These are phyloP conservation scores for Citrus sinensis DNA, from an alignment of 345 rosid genomes.

Conservation along the genomic window DNA sequence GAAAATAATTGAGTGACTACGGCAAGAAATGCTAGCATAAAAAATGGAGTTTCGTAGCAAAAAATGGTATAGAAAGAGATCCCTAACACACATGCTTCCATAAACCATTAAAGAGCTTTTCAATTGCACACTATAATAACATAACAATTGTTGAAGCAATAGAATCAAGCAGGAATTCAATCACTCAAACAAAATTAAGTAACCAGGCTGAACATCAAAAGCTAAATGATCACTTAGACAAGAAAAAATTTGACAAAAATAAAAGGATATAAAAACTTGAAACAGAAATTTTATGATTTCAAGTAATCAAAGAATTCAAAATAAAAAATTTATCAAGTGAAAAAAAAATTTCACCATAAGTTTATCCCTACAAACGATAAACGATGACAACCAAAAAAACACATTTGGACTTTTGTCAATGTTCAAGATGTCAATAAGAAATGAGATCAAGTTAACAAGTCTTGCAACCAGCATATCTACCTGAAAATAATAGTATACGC, in stretches of 20 bases:
- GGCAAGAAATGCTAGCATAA: neutral
- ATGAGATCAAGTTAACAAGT: neutral
- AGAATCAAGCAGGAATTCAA: neutral
- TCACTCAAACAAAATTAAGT: neutral
- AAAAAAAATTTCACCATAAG: neutral
- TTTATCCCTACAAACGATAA: no score
- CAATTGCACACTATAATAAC: neutral
- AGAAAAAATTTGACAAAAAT: neutral
- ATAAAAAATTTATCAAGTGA: neutral
- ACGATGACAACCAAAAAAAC: neutral
- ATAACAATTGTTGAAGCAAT: neutral
- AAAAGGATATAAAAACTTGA: neutral
- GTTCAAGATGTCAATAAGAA: neutral
- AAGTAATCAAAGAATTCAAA: neutral
- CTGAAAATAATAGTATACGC: slow-evolving; percentile 73
- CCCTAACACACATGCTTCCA: neutral
- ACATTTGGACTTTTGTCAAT: neutral
- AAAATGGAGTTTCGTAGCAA: neutral
- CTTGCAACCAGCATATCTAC: slow-evolving; percentile 34
- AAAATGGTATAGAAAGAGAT: neutral
- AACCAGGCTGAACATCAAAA: neutral
- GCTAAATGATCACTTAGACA: neutral
- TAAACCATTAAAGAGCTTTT: neutral
- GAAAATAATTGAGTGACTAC: neutral
- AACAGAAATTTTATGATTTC: neutral